These are phyloP conservation scores for Vanilla planifolia DNA, from an alignment of 106 monocot genomes.

Conservation along the genomic window DNA sequence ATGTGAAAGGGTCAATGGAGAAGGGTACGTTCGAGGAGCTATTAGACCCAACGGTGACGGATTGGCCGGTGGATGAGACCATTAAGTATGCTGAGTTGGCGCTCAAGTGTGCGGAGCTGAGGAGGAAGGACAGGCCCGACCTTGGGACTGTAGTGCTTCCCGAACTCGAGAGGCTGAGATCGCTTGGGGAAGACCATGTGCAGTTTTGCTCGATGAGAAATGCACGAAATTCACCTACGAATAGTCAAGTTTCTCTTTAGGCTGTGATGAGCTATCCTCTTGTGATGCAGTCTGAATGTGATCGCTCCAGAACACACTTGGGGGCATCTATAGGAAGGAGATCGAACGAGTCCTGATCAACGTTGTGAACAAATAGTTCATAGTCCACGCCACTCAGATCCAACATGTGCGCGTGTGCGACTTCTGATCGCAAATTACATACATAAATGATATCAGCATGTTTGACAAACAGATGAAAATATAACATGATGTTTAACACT, in stretches of 20 bases:
- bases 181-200: conserved; percentile 27
- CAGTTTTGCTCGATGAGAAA: neutral
- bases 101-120: conserved; percentile 51
- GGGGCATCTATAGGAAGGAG: conserved; percentile 2
- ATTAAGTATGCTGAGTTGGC: conserved; percentile 25
- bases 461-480: no score
- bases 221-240: conserved; percentile 13
- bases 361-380: no score
- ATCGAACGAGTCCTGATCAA: neutral
- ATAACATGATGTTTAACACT: no score
- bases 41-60: conserved; percentile 36
- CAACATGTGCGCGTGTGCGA: no score
- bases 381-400: no score
- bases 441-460: no score
- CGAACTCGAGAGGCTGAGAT: conserved; percentile 43
- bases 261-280: conserved; percentile 13
- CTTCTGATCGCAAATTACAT: no score
- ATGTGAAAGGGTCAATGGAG: conserved; percentile 38
- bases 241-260: conserved; percentile 17
- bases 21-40: conserved; percentile 32
- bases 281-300: conserved; percentile 8
- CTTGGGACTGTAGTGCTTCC: conserved; percentile 32
- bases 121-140: conserved; percentile 66
- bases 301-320: conserved; percentile 19
- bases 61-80: conserved; percentile 62